Base-by-base conservation (phyloP, 768 basidiomycete genomes). In the Thelephora ganbajun region DNA sequence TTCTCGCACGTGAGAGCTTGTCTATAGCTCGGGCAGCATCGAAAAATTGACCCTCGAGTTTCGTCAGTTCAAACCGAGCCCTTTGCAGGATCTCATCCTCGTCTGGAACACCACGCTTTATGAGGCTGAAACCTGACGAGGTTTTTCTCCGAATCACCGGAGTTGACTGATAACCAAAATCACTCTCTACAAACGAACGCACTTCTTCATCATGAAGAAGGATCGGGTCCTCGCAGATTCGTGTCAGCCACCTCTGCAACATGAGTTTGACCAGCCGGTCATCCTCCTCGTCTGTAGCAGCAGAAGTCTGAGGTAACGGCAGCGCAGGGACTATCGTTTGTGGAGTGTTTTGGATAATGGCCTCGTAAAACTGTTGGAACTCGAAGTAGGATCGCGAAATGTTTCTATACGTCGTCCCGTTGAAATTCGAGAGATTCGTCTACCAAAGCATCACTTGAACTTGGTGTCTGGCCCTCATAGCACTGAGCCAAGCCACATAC, bases 211-310 rank as follows among this genome's bases (percentile, higher is more conserved):
- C 94, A 48, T 80, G 68, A 35, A 89, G 66, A 26, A 97, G 65
- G 46, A 96, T 88, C 1, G 81, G 79, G 61, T 98, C 91, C 60
- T 93, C 91, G 65, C 86, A 94, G 30, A 98, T 79, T 48, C 96
- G 71, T 11, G 87, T 80, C 47, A 96, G 74, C 94, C 96, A 99
- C 51, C 88, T 71, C 64, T 98, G 96, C 18, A 98, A 70, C 76
- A 93, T 90, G 51, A 93, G 84, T 61, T 85, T 85, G 30, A 99
- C 90, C 2, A 99, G 73, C 16, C 96, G 76, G 62, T 98, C 96
- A 63, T 99, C 96, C 65, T 98, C 96, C 66, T 98, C 96, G 58
- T 98, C 96, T 11, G 90, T 92, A 20, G 90, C 84, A 2, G 96
- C 96, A 11, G 93, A 97, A 0, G 93, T 97, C 54, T 94, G 90